Base-by-base conservation (phyloP, 2,329 filamentous ascomycete species). In the Neodidymelliopsis sp. region DNA sequence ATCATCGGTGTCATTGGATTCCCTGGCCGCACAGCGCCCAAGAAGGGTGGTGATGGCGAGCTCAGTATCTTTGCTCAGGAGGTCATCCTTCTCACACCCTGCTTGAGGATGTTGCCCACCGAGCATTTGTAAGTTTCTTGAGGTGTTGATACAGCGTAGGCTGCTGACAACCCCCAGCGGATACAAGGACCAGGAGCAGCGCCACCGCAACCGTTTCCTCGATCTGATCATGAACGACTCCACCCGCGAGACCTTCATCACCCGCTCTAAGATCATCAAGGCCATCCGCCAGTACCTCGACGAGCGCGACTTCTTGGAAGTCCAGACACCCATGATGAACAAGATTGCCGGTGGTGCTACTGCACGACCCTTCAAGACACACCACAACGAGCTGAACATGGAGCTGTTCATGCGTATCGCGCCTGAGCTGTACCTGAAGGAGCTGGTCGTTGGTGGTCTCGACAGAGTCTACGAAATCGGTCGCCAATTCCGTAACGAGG, bases 151-250 rank as follows among this genome's bases (percentile, higher is more conserved):
- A 18, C 6, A 7, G n/a, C 13, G 12, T 12, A 39, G 20, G 23
- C 33, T 24, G 35, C 38, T 53, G 16, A 59, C 45, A 43, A n/a
- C 53, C 18, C 27, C 59, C 44, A 97, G 91, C 72, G 93, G 93
- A 55, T 91, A 97, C 81, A 93, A 96, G 81, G 92, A 97, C 72
- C 85, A 91, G 70, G 94, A 99, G 76, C 89, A 92, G 75, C 86
- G 94, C 53, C 92, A 91, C 82, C 89, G 95, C 65, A 90, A 96
- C 79, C 85, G 93, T 52, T 96, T 96, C 74, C 85, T 99, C 41
- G 94, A 99, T 74, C 80, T 99, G 63, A 94, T 99, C 76, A 96
- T 97, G 88, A 97, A 99, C 77, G 89, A 96, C 68, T 82, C 82
- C 55, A 90, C 89, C 34, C 85, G 91, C 45, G 84, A 95, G 52